phyloP scores from a whole-genome alignment of 139 green algal genomes.

The Raphidocelis subcapitata region DNA sequence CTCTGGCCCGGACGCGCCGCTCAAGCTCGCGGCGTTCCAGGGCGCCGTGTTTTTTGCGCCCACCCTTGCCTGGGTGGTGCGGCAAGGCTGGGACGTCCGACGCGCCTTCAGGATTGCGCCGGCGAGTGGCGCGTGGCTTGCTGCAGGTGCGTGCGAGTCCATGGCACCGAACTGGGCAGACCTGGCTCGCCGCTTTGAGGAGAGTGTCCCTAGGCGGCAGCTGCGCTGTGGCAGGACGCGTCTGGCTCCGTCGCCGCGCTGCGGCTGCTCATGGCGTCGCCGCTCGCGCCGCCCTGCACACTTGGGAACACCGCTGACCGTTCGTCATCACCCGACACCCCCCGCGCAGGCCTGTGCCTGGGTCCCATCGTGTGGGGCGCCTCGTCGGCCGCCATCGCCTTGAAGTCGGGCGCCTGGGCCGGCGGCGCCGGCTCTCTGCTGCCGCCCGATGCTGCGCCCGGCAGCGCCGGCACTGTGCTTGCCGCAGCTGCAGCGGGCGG shows the following conservation, averaged over 20 bases:
- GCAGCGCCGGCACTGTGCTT: background rate
- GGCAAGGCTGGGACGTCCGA: background rate
- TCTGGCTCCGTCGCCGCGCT: background rate
- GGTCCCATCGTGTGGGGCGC: constrained; percentile 5
- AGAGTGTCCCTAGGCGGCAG: background rate
- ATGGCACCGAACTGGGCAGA: too few species aligned
- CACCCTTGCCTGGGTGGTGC: background rate
- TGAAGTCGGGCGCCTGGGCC: constrained; percentile 12
- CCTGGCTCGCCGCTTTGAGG: background rate
- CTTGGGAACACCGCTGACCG: too few species aligned
- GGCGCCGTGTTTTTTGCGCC: constrained; percentile 13
- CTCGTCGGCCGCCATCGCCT: constrained; percentile 10
- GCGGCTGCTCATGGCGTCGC: too few species aligned
- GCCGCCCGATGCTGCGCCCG: background rate
- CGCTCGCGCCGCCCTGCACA: too few species aligned
- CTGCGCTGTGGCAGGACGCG: background rate
- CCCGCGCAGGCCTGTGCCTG: constrained; percentile 7
- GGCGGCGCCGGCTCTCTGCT: background rate
- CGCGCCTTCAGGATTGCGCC: background rate
- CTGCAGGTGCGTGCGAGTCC: background rate
- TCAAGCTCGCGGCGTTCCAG: constrained; percentile 16
- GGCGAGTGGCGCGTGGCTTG: too few species aligned
- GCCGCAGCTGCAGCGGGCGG: background rate
- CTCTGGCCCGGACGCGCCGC: background rate
- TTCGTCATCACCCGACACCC: too few species aligned